Evolutionary conservation across 2,329 filamentous ascomycete genomes (phyloP).

Genomic region (Stemphylium vesicarium): DNA sequence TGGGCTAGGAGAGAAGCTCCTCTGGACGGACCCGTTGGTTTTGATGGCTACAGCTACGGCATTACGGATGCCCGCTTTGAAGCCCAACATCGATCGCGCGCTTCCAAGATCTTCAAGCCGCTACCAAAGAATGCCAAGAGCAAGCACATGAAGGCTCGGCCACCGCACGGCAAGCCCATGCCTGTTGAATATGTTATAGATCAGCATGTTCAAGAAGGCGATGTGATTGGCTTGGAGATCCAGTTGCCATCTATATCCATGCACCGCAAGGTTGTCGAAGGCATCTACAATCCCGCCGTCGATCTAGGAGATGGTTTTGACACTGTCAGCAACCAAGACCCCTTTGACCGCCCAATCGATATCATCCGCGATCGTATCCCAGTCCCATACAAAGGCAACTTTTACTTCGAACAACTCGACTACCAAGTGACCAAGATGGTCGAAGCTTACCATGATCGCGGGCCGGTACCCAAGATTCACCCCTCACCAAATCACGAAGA

Average conservation of each 20-base stretch:
- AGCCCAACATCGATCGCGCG: conserved; percentile 90
- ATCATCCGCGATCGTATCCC: conserved; percentile 95
- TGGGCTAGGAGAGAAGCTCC: conserved; percentile 83
- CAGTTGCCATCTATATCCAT: conserved; percentile 83
- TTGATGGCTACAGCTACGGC: conserved; percentile 92
- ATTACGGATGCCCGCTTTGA: conserved; percentile 89
- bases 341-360: conserved; percentile 67
- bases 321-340: conserved; percentile 46
- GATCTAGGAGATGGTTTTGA: conserved; percentile 69
- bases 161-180: conserved; percentile 42
- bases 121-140: conserved; percentile 48
- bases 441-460: conserved; percentile 66
- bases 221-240: conserved; percentile 93
- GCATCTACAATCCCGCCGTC: conserved; percentile 84
- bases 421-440: conserved; percentile 88
- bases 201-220: conserved; percentile 83
- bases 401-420: conserved; percentile 92
- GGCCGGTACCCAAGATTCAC: conserved; percentile 66
- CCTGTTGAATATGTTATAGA: conserved; percentile 62
- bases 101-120: conserved; percentile 76
- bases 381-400: conserved; percentile 90
- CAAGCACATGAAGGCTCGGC: conserved; percentile 49
- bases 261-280: conserved; percentile 86
- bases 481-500: conserved; percentile 75
- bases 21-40: conserved; percentile 82